Evolutionary conservation across 208 protist species (phyloP).

Genomic region (Crithidia brevicula): DNA sequence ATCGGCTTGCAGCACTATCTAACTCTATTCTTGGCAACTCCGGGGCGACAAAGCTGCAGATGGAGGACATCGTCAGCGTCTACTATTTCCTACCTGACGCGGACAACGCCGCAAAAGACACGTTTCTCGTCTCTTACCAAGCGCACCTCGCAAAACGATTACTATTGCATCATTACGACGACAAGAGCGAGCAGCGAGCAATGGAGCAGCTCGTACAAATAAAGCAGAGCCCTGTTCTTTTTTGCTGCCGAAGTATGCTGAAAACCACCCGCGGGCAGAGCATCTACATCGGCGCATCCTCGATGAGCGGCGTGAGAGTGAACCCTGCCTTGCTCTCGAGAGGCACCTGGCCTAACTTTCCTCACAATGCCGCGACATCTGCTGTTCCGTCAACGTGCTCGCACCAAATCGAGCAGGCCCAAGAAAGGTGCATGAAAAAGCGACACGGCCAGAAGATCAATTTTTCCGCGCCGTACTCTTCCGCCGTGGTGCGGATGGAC

Average conservation of each 20-base stretch:
- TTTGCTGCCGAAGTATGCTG: slow-evolving; percentile 56
- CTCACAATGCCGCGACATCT: not conserved
- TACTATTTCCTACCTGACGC: slow-evolving; percentile 57
- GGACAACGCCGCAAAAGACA: slow-evolving; percentile 39
- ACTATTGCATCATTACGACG: slow-evolving; percentile 35
- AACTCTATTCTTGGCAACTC: slow-evolving; percentile 16
- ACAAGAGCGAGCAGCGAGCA: slow-evolving; percentile 28
- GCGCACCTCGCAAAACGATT: slow-evolving; percentile 41
- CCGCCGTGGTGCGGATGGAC: slow-evolving; percentile 27
- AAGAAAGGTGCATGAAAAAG: slow-evolving; percentile 11
- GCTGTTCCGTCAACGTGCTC: slow-evolving; percentile 3
- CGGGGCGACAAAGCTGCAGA: slow-evolving; percentile 22
- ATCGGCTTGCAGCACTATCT: slow-evolving; percentile 28
- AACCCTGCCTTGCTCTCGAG: slow-evolving; percentile 26
- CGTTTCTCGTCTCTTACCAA: slow-evolving; percentile 41
- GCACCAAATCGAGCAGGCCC: slow-evolving; percentile 13
- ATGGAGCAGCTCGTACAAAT: slow-evolving; percentile 44
- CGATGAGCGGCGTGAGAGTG: slow-evolving; percentile 11
- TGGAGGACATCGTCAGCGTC: slow-evolving; percentile 49
- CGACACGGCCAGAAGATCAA: slow-evolving; percentile 35
- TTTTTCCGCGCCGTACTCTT: slow-evolving; percentile 38
- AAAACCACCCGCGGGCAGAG: slow-evolving; percentile 22
- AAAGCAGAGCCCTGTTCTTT: slow-evolving; percentile 49
- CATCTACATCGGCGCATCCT: slow-evolving; percentile 25
- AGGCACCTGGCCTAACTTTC: slow-evolving; percentile 33